A percentile compares a stretch with the other conserved stretches of the same genome.
Evolutionary conservation across 352 stramenopile species (phyloP).

Genomic region (Pythium grandisporangium): DNA sequence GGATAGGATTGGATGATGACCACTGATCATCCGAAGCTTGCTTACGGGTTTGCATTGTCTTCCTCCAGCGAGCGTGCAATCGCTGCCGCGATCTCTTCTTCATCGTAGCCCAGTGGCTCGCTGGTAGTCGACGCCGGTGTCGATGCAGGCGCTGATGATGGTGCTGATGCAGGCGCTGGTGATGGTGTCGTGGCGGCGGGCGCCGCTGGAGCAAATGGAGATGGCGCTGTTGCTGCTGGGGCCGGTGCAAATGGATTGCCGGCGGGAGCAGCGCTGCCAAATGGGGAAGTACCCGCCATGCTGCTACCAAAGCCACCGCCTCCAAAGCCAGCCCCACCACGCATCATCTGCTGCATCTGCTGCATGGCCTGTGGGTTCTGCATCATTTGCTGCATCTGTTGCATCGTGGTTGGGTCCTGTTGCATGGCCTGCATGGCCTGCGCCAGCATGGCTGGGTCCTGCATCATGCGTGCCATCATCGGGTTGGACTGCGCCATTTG

Average conservation of each 20-base stretch:
- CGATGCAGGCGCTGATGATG: constrained; percentile 4
- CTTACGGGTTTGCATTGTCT: constrained; percentile 18
- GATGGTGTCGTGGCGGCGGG: constrained; percentile 8
- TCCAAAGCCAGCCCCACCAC: constrained; percentile 14
- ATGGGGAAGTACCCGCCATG: too few relatives aligned
- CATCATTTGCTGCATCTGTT: constrained; percentile 80
- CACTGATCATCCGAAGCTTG: background rate
- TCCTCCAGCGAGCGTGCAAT: constrained; percentile 76
- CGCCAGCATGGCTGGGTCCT: constrained; percentile 60
- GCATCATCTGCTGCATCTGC: constrained; percentile 66
- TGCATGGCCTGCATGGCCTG: constrained; percentile 63
- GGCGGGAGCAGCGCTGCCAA: too few relatives aligned
- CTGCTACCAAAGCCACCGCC: constrained; percentile 7
- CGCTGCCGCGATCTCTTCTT: constrained; percentile 70
- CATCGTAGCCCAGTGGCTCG: too few relatives aligned
- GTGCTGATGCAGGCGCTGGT: constrained; percentile 4
- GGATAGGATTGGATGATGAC: too few relatives aligned
- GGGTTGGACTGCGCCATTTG: constrained; percentile 75
- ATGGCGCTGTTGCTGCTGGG: constrained; percentile 1
- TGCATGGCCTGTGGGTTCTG: constrained; percentile 58
- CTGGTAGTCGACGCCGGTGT: background rate
- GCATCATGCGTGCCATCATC: constrained; percentile 66
- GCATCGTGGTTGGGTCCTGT: constrained; percentile 75
- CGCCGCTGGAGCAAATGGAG: constrained; percentile 23
- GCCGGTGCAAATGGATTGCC: constrained; percentile 31